A percentile compares a stretch with the other conserved stretches of the same genome.
Conservation (phyloP, 176 grass and related monocot species). For the Canna indica region DNA sequence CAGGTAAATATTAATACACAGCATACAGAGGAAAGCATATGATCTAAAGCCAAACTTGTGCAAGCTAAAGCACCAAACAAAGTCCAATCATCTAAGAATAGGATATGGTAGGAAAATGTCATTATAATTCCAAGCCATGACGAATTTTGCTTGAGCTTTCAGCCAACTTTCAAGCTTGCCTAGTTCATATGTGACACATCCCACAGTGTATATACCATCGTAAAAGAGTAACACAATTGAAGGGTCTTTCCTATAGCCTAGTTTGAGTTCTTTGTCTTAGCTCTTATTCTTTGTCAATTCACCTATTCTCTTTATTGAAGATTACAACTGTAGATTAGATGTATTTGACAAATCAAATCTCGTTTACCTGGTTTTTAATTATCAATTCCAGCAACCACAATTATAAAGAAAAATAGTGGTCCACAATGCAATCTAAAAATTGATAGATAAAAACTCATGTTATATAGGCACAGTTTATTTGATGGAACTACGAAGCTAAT, state of each 20-base stretch:
- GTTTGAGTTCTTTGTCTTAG: not conserved
- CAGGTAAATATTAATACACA: not conserved
- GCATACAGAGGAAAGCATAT: not conserved
- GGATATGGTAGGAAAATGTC: not conserved
- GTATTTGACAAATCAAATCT: too few relatives aligned
- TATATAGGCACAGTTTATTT: too few relatives aligned
- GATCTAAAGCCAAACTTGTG: not conserved
- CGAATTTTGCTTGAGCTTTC: not conserved
- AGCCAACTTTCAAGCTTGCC: not conserved
- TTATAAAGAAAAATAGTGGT: too few relatives aligned
- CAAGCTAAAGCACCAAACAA: not conserved
- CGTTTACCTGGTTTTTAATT: too few relatives aligned
- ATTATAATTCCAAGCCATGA: not conserved
- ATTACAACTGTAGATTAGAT: not conserved
- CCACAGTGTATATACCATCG: not conserved
- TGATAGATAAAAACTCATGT: too few relatives aligned
- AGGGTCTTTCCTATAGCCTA: not conserved
- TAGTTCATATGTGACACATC: not conserved
- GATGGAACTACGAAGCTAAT: too few relatives aligned
- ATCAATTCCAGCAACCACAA: too few relatives aligned
- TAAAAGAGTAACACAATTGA: not conserved
- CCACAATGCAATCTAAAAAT: too few relatives aligned
- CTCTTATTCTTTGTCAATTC: not conserved
- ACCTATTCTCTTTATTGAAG: not conserved
- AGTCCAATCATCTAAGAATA: not conserved